Evolutionary conservation across 352 stramenopile species (phyloP), one percentile per base, ranked within the genome.

Genomic region (Globisporangium echinulatum): DNA sequence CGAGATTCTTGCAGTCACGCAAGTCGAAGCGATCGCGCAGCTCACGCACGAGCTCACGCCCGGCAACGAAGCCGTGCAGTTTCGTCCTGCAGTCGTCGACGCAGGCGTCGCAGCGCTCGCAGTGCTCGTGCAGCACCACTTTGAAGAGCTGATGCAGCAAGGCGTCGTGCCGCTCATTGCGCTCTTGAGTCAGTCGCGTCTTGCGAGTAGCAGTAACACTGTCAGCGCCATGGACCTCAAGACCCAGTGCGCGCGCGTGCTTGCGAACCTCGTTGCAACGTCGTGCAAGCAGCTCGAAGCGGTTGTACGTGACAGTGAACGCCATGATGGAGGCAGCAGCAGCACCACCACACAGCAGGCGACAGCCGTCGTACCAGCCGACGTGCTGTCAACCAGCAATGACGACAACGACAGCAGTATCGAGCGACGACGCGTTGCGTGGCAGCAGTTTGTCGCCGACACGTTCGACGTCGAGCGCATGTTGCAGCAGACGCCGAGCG

Each of bases 21-120:
- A 94, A 70, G 83, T 92, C 49, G 85, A 94, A 55, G 61, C 78
- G 38, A 90, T 92, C 17, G 85, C 82, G 5, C 59, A 82, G 37
- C 57, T 94, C 5, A 87, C 82, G n/a, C 70, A 85, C 37, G 85
- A 90, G 14, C 39, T 90, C 36, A 90, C 85, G 4, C 81, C 85
- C 15, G 85, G 85, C 17, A 90, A 92, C 52, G 81, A 92, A 54
- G 72, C 74, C 39, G 71, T 94, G 51, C 47, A 78, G 3, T 92
- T 88, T 52, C 85, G 86, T 52, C 73, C 77, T 1, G 77, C 73
- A 3, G 82, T 92, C 10, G 76, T 94, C 15, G 76, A 90, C 46
- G 72, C 80, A 7, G 85, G 85, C 0, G 75, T 77, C 3, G 83
- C 69, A 9, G 85, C 85, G 17, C 56, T 94, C 10, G 85, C 85